Evolutionary conservation across 495 filamentous ascomycete genomes (phyloP), one percentile per base, ranked within the genome.

Genomic region (Penicillium steckii): DNA sequence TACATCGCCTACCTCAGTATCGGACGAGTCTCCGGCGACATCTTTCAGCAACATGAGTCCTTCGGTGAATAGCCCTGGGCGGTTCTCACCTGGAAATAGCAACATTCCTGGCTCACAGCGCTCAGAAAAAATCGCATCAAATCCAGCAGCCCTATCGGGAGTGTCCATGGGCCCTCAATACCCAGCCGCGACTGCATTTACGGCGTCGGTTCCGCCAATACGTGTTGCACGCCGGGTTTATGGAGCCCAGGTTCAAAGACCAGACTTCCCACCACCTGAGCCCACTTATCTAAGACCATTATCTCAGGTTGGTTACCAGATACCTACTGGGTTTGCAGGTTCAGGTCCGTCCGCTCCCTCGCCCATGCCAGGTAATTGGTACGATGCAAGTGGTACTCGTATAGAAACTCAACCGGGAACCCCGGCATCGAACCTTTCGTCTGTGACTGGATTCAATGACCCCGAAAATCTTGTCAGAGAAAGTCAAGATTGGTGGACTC

Each of bases 401-500:
- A 29, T 59, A 22, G 46, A 21, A 12, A 48, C 32, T 30, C 67
- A 60, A 19, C 59, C 60, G n/a, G 45, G 56, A 22, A 45, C 70
- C 23, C 33, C 64, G 0, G 42, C 59, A 3, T 64, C 67, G 1
- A 55, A 49, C 18, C 59, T 60, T 24, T 70, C 72, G 1, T 69
- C 76, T 10, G 53, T 69, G 19, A 57, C 74, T 5, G 61, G 62
- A 21, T 71, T 82, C 19, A 75, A 76, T 9, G 70, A 69, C 5
- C 63, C 78, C 3, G 75, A 80, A 8, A 73, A 73, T 4, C 53
- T 81, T 18, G 73, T 83, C 6, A 73, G 78, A 42, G 76, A 80
- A 37, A 80, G 75, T 48, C 81, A 81, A 44, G 75, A 83, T 29
- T 85, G 81, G 82, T 84, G 80, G 81, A 61, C 79, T 35, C 66